Percentiles rank a stretch among this genome's conserved stretches.
These are phyloP conservation scores for Penicillium daleae DNA, from an alignment of 495 filamentous ascomycete genomes.

Conservation along the genomic window DNA sequence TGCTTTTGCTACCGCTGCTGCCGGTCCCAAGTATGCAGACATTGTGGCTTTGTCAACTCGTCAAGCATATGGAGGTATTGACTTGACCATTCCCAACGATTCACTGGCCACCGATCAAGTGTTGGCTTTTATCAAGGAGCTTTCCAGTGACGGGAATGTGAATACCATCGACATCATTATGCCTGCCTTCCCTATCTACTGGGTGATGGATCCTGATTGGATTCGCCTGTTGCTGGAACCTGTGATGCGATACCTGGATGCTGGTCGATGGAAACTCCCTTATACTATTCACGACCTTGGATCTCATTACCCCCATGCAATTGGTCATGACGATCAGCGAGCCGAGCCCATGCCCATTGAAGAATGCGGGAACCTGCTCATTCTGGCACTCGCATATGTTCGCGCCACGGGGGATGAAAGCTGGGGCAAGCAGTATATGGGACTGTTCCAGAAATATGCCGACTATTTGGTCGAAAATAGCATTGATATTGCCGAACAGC, in stretches of 20 bases:
- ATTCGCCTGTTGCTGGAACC: constrained; percentile 55
- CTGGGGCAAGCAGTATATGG: constrained; percentile 41
- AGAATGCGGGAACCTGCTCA: constrained; percentile 51
- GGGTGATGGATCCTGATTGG: constrained; percentile 51
- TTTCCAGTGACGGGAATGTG: constrained; percentile 55
- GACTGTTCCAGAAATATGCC: constrained; percentile 48
- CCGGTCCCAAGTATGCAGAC: constrained; percentile 51
- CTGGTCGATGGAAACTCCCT: constrained; percentile 45
- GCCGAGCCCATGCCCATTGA: constrained; percentile 55
- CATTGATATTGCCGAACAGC: constrained; percentile 52
- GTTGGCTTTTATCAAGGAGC: constrained; percentile 57
- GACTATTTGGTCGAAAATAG: constrained; percentile 56
- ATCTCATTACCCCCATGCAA: constrained; percentile 51
- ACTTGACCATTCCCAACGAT: constrained; percentile 47
- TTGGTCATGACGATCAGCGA: constrained; percentile 49
- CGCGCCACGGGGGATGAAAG: constrained; percentile 44
- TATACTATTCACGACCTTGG: constrained; percentile 54
- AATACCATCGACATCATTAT: constrained; percentile 59
- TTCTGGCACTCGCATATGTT: constrained; percentile 47
- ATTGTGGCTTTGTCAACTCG: constrained; percentile 51
- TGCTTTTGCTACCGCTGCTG: constrained; percentile 31
- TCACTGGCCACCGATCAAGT: constrained; percentile 46
- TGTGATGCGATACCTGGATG: constrained; percentile 51
- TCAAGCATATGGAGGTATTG: constrained; percentile 55
- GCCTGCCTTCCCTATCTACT: constrained; percentile 54